phyloP scores from a whole-genome alignment of 495 filamentous ascomycete species.

The Chaetomium tenue region DNA sequence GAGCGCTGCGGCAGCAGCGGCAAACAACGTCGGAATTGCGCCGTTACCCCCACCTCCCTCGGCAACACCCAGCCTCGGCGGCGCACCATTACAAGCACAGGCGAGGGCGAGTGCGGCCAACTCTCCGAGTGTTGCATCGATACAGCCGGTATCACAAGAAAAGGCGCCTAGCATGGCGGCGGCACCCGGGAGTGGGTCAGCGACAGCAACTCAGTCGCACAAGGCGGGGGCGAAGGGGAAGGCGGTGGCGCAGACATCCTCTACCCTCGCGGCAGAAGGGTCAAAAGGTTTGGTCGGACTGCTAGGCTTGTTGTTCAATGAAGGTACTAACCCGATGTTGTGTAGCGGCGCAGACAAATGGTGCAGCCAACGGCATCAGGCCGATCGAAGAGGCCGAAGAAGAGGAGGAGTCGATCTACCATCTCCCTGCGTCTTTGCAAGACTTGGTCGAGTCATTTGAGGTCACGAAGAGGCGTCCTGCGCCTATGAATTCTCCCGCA shows the following conservation, averaged over 20 bases:
- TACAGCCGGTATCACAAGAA: slow-evolving; percentile 44
- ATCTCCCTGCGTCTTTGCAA: slow-evolving; percentile 85
- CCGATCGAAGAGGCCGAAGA: slow-evolving; percentile 47
- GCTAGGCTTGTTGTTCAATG: not conserved
- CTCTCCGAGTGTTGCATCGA: slow-evolving; percentile 42
- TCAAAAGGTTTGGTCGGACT: slow-evolving; percentile 22
- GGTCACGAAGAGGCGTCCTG: slow-evolving; percentile 66
- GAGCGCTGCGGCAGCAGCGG: slow-evolving; percentile 91
- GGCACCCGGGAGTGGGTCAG: slow-evolving; percentile 26
- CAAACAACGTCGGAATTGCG: slow-evolving; percentile 91
- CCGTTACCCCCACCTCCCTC: slow-evolving; percentile 85
- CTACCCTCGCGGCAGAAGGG: slow-evolving; percentile 22
- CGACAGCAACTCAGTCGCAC: slow-evolving; percentile 24
- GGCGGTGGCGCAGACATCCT: slow-evolving; percentile 32
- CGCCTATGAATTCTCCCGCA: slow-evolving; percentile 57
- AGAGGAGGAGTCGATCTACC: slow-evolving; percentile 84
- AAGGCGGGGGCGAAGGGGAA: slow-evolving; percentile 43
- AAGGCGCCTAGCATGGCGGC: slow-evolving; percentile 31
- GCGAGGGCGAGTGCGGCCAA: slow-evolving; percentile 45
- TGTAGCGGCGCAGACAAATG: slow-evolving; percentile 53
- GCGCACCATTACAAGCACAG: slow-evolving; percentile 47
- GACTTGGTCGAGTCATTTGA: slow-evolving; percentile 91
- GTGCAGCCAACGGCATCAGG: slow-evolving; percentile 51
- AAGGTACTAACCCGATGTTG: slow-evolving; percentile 26
- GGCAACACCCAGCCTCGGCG: slow-evolving; percentile 38